phyloP scores from a whole-genome alignment of 2,329 filamentous ascomycete genomes.

The Stachybotrys elegans region DNA sequence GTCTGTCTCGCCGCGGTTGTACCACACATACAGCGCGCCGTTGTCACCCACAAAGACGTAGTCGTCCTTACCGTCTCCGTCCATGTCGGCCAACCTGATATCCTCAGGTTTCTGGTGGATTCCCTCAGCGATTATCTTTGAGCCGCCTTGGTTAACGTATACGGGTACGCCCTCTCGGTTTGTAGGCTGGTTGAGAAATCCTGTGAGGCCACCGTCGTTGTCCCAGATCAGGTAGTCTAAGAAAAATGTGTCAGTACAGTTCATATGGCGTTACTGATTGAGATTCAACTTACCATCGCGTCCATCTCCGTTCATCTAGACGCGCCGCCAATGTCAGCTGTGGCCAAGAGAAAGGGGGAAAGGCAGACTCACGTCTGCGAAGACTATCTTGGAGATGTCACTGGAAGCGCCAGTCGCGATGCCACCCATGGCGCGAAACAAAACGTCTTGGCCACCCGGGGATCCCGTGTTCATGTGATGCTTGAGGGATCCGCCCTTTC shows the following conservation, averaged over 20 bases:
- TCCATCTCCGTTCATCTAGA: slow-evolving; percentile 9
- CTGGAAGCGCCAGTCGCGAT: slow-evolving; percentile 10
- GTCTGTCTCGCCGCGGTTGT: slow-evolving; percentile 7
- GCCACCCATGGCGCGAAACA: slow-evolving; percentile 6
- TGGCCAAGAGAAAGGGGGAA: no score
- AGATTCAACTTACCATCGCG: slow-evolving; percentile 5
- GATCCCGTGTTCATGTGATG: slow-evolving; percentile 15
- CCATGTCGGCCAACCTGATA: slow-evolving; percentile 15
- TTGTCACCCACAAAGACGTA: slow-evolving; percentile 10
- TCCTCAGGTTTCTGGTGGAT: slow-evolving; percentile 5
- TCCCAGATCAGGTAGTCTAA: slow-evolving; percentile 14
- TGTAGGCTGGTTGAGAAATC: slow-evolving; percentile 10
- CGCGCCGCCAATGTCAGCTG: background rate
- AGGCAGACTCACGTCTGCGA: slow-evolving; percentile 8
- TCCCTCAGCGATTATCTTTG: slow-evolving; percentile 8
- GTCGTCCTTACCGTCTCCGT: slow-evolving; percentile 11
- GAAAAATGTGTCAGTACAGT: no score
- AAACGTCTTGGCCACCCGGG: slow-evolving; percentile 9
- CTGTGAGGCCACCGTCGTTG: slow-evolving; percentile 9
- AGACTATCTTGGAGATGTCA: slow-evolving; percentile 11
- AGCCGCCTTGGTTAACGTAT: slow-evolving; percentile 10
- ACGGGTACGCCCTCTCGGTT: slow-evolving; percentile 11
- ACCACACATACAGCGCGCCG: slow-evolving; percentile 6
- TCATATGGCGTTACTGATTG: background rate
- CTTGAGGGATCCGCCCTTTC: slow-evolving; percentile 13